Percentiles rank a stretch among this genome's conserved stretches.
phyloP scores from a whole-genome alignment of 805 yeast species.

The Yarrowia sp. region DNA sequence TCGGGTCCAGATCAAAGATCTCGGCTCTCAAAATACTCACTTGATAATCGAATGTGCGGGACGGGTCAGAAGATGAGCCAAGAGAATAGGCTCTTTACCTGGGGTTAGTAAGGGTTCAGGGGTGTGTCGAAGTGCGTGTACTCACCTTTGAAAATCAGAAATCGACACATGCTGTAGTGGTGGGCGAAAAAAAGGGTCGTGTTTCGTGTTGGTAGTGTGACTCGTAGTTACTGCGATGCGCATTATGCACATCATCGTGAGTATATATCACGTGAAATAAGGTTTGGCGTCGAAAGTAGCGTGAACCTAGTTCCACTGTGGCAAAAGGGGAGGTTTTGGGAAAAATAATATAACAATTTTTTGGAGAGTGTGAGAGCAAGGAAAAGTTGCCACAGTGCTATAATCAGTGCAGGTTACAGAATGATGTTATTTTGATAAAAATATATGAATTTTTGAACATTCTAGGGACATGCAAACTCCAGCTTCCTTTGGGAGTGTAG shows the following conservation, averaged over 20 bases:
- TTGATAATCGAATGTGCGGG: constrained; percentile 98
- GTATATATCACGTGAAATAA: constrained; percentile 13
- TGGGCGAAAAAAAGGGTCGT: not conserved
- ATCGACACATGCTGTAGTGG: constrained; percentile 67
- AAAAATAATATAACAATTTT: no score
- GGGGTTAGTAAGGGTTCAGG: not conserved
- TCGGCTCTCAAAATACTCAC: constrained; percentile 32
- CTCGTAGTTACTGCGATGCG: constrained; percentile 12
- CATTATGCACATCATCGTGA: constrained; percentile 12
- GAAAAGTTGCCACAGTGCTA: no score
- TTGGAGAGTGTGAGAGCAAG: no score
- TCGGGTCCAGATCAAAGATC: not conserved
- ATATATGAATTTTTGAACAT: no score
- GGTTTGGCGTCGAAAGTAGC: not conserved
- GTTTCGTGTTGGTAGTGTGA: not conserved
- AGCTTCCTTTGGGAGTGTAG: no score
- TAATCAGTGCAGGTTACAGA: no score
- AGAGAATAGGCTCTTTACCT: constrained; percentile 82
- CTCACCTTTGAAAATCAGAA: constrained; percentile 72
- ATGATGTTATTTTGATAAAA: no score
- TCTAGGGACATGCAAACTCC: no score
- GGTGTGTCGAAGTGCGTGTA: not conserved
- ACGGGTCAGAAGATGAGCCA: constrained; percentile 82
- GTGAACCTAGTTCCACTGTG: not conserved
- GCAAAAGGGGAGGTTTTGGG: not conserved